phyloP scores from a whole-genome alignment of 805 yeast species.

The Zygosaccharomyces bisporus region DNA sequence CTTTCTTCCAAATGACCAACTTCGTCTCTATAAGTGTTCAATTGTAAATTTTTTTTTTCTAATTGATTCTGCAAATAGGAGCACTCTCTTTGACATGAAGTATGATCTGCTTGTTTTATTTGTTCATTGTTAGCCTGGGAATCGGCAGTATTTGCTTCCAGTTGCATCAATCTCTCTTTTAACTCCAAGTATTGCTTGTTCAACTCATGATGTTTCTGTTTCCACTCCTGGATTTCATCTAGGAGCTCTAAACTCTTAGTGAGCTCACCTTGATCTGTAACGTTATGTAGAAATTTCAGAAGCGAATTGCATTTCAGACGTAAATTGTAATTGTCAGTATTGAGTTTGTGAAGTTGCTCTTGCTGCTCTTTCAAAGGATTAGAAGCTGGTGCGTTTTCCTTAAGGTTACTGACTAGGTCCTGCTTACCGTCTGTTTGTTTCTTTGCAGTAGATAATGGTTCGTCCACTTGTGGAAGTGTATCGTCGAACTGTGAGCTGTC shows the following conservation, averaged over 20 bases:
- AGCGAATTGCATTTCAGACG: conserved; percentile 31
- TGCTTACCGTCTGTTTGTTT: conserved; percentile 3
- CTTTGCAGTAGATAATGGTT: background rate
- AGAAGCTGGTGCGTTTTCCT: conserved; percentile 19
- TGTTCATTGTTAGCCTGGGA: conserved; percentile 6
- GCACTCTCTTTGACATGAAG: background rate
- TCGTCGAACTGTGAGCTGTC: conserved; percentile 35
- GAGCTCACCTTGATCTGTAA: conserved; percentile 27
- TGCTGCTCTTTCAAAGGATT: conserved; percentile 36
- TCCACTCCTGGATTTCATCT: conserved; percentile 27
- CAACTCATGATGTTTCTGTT: conserved; percentile 15
- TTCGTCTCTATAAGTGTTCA: conserved; percentile 9
- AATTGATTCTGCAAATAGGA: conserved; percentile 7
- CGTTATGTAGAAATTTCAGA: conserved; percentile 29
- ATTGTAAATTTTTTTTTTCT: conserved; percentile 4
- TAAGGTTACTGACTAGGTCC: conserved; percentile 22
- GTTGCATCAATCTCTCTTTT: conserved; percentile 16
- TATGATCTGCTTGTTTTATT: conserved; percentile 1
- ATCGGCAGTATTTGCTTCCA: conserved; percentile 10
- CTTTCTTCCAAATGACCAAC: conserved; percentile 11
- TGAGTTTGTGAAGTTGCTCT: conserved; percentile 22
- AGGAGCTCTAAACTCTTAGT: conserved; percentile 21
- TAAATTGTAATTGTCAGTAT: conserved; percentile 29
- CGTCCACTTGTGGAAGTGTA: conserved; percentile 27
- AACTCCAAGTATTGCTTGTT: conserved; percentile 17